Percentiles rank a stretch among this genome's conserved stretches.
Evolutionary conservation across 495 filamentous ascomycete species (phyloP).

Genomic region (Talaromyces wortmannii): DNA sequence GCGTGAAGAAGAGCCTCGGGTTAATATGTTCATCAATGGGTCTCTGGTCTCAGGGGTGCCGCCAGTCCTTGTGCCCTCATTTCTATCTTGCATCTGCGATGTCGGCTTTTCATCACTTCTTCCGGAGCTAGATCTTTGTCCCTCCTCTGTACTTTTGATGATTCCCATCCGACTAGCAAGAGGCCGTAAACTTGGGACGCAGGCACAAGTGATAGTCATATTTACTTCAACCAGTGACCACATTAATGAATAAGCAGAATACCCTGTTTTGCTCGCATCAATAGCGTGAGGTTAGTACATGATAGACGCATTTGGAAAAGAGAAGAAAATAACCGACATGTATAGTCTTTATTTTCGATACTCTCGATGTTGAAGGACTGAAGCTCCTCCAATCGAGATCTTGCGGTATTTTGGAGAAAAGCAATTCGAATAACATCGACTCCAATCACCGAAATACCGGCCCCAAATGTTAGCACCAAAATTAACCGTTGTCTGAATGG

Average conservation of each 20-base stretch:
- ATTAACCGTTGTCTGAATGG: constrained; percentile 66
- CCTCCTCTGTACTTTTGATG: no score
- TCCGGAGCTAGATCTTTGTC: not conserved
- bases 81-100: not conserved
- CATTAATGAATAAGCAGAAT: constrained; percentile 65
- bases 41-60: no score
- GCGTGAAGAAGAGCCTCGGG: no score
- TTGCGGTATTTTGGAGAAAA: constrained; percentile 60
- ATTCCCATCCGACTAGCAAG: not conserved
- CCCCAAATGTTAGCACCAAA: constrained; percentile 57
- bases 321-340: constrained; percentile 15
- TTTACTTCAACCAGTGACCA: constrained; percentile 79
- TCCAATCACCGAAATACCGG: constrained; percentile 64
- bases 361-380: not conserved
- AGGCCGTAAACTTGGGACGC: constrained; percentile 78
- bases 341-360: constrained; percentile 24
- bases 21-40: no score
- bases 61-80: no score
- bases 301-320: no score
- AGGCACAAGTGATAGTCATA: constrained; percentile 79
- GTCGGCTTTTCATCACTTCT: not conserved
- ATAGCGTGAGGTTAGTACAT: no score
- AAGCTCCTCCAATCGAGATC: constrained; percentile 2
- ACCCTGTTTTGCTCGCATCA: constrained; percentile 24
- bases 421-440: constrained; percentile 72